Evolutionary conservation across 2,329 filamentous ascomycete species (phyloP).

Genomic region (Ustulina deusta): DNA sequence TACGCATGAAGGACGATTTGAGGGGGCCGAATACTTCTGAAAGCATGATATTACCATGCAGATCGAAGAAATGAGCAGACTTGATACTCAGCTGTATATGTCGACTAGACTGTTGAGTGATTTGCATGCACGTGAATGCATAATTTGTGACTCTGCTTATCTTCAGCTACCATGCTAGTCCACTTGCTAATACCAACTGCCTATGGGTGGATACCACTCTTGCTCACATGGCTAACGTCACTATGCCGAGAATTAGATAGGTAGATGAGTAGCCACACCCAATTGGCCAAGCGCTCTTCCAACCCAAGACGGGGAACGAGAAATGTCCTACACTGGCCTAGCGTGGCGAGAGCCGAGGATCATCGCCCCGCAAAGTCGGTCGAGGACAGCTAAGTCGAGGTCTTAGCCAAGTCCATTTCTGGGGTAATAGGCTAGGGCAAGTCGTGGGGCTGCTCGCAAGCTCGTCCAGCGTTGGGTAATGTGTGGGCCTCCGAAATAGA

Average conservation of each 20-base stretch:
- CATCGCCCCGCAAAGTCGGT: slow-evolving; percentile 4
- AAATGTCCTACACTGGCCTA: not conserved
- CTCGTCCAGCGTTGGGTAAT: slow-evolving; percentile 26
- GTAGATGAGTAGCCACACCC: not conserved
- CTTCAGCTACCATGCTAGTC: not conserved
- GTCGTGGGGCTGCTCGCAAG: slow-evolving; percentile 24
- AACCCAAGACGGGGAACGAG: not conserved
- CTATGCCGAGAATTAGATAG: not conserved
- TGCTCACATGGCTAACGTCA: not conserved
- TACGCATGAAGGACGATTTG: not conserved
- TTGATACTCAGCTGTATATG: not conserved
- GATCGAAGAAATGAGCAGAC: not conserved
- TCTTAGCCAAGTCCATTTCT: not conserved
- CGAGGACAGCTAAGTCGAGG: slow-evolving; percentile 5
- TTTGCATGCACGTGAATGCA: not conserved
- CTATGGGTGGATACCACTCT: not conserved
- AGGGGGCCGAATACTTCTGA: too few relatives aligned
- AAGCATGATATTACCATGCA: not conserved
- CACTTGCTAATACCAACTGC: not conserved
- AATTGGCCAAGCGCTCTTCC: not conserved
- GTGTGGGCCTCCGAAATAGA: not conserved
- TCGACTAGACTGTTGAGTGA: not conserved
- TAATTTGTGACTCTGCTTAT: not conserved
- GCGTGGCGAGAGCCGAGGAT: slow-evolving; percentile 1
- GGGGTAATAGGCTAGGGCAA: slow-evolving; percentile 1